Evolutionary conservation across 2,329 filamentous ascomycete species (phyloP).

Genomic region (Cryphonectria radicalis): DNA sequence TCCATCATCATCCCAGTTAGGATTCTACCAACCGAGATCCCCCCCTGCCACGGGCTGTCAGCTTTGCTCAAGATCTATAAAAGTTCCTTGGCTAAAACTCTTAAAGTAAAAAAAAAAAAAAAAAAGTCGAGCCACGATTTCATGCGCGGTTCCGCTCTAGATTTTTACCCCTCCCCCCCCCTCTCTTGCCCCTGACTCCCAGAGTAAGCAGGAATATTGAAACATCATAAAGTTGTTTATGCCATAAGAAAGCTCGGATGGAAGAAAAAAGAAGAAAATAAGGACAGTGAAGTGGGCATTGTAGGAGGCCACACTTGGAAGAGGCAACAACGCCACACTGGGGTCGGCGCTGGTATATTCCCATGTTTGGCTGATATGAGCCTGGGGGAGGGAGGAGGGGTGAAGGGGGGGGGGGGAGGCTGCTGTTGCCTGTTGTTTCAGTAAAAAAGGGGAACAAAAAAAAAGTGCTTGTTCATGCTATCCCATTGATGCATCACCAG

Average conservation of each 20-base stretch:
- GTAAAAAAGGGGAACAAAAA: background rate
- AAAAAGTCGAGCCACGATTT: background rate
- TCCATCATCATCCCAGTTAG: background rate
- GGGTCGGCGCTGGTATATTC: background rate
- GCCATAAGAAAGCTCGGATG: background rate
- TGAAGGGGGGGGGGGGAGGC: no score
- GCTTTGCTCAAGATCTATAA: background rate
- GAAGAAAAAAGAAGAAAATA: background rate
- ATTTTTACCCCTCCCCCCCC: background rate
- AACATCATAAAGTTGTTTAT: background rate
- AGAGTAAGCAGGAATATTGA: background rate
- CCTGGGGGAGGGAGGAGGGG: background rate
- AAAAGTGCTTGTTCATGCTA: background rate
- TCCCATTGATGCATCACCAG: background rate
- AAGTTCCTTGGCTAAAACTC: background rate
- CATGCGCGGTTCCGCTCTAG: conserved; percentile 16
- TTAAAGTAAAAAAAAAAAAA: background rate
- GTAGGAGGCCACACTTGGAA: background rate
- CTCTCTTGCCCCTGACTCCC: no score
- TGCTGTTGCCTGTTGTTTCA: background rate
- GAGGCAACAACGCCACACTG: background rate
- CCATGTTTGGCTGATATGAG: background rate
- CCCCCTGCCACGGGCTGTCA: background rate
- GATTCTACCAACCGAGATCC: background rate
- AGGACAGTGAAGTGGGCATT: background rate